Evolutionary conservation across 495 filamentous ascomycete species (phyloP).

Genomic region (Penicillium tannophilum): DNA sequence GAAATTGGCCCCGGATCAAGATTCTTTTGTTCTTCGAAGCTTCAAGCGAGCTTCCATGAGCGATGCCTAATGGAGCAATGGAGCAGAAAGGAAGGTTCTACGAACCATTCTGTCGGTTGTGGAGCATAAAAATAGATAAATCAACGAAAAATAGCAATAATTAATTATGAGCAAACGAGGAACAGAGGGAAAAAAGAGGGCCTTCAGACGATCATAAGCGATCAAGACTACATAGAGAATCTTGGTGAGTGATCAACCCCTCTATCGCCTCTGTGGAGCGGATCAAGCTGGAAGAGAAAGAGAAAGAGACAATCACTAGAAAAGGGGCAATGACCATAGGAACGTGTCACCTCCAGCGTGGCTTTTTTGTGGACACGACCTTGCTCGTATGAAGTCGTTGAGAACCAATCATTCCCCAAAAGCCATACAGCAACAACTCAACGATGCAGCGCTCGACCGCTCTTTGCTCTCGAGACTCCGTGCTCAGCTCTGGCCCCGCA

Average conservation of each 20-base stretch:
- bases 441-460: constrained; percentile 14
- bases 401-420: constrained; percentile 10
- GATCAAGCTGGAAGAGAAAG: neutral
- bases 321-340: constrained; percentile 13
- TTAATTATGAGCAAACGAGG: neutral
- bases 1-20: constrained; percentile 22
- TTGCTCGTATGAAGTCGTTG: neutral
- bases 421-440: neutral
- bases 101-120: neutral
- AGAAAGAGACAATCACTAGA: neutral
- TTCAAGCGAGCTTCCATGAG: constrained; percentile 27
- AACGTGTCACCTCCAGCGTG: constrained; percentile 18
- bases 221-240: neutral
- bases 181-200: neutral
- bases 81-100: constrained; percentile 24
- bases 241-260: neutral
- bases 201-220: neutral
- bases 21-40: constrained; percentile 27
- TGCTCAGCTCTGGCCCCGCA: constrained; percentile 21
- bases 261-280: neutral
- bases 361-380: constrained; percentile 13
- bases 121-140: neutral
- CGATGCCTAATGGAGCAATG: constrained; percentile 11
- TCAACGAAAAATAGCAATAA: neutral
- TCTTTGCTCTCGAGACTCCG: constrained; percentile 12